phyloP scores from a whole-genome alignment of 495 filamentous ascomycete genomes.

The Aspergillus saccharolyticus region DNA sequence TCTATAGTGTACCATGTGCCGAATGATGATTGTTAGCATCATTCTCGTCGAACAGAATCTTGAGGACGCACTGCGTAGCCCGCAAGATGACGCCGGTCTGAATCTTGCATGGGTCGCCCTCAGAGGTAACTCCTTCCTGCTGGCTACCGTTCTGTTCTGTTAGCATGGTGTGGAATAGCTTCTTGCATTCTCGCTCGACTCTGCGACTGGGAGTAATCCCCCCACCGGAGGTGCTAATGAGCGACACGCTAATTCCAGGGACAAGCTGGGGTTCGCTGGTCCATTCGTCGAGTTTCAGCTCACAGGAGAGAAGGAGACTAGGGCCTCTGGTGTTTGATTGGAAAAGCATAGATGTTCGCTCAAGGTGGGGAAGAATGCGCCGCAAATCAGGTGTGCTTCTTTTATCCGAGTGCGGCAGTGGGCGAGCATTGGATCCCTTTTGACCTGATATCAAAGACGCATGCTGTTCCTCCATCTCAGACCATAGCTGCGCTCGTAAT shows the following conservation, averaged over 20 bases:
- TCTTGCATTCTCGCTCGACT: slow-evolving; percentile 35
- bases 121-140: slow-evolving; percentile 8
- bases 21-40: neutral
- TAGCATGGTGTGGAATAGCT: slow-evolving; percentile 37
- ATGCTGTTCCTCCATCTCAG: slow-evolving; percentile 29
- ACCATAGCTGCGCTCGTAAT: slow-evolving; percentile 37
- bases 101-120: slow-evolving; percentile 7
- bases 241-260: slow-evolving; percentile 33
- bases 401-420: neutral
- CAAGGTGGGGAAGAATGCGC: slow-evolving; percentile 33
- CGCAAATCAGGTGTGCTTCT: slow-evolving; percentile 24
- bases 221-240: slow-evolving; percentile 8
- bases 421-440: neutral
- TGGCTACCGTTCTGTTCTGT: slow-evolving; percentile 17
- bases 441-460: slow-evolving; percentile 9
- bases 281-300: slow-evolving; percentile 35
- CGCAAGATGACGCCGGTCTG: slow-evolving; percentile 28
- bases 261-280: slow-evolving; percentile 36
- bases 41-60: slow-evolving; percentile 26
- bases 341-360: slow-evolving; percentile 39
- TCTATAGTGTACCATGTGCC: neutral
- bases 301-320: slow-evolving; percentile 31
- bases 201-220: slow-evolving; percentile 23
- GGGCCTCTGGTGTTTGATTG: slow-evolving; percentile 16
- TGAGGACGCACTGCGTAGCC: slow-evolving; percentile 32